phyloP scores from a whole-genome alignment of 306 rosid species.

The Chamaecrista fasciculata region DNA sequence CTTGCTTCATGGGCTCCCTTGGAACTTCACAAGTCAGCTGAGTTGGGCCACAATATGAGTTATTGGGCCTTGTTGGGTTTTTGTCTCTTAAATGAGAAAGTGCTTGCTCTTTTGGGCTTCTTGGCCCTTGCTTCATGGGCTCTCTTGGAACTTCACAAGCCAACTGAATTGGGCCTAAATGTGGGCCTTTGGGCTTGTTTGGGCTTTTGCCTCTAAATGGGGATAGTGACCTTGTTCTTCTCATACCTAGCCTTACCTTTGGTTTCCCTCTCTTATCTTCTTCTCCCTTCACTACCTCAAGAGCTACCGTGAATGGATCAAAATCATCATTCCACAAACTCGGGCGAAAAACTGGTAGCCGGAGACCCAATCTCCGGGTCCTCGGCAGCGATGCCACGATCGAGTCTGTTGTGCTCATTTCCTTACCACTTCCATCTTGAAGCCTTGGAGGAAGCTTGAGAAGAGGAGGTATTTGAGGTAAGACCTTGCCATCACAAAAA shows the following conservation, averaged over 20 bases:
- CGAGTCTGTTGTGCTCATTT: conserved; percentile 23
- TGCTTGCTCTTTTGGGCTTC: conserved; percentile 2
- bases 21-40: background rate
- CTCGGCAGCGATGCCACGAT: conserved; percentile 33
- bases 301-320: conserved; percentile 82
- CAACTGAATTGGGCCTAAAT: background rate
- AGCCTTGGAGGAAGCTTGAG: conserved; percentile 89
- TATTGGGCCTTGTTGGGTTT: background rate
- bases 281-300: conserved; percentile 53
- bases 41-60: background rate
- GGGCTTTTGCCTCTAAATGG: conserved; percentile 32
- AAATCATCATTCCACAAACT: conserved; percentile 71
- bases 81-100: conserved; percentile 40
- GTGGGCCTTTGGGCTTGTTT: background rate
- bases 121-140: background rate
- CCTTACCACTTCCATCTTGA: conserved; percentile 26
- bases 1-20: background rate
- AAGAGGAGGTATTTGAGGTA: conserved; percentile 59
- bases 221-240: conserved; percentile 49
- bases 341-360: conserved; percentile 33
- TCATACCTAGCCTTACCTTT: conserved; percentile 19
- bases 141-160: background rate
- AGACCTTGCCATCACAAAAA: conserved; percentile 69
- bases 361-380: conserved; percentile 42
- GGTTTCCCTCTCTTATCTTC: conserved; percentile 43